Evolutionary conservation across 441 rosid genomes (phyloP), one percentile per base, ranked within the genome.

Genomic region (Capsella rubella): DNA sequence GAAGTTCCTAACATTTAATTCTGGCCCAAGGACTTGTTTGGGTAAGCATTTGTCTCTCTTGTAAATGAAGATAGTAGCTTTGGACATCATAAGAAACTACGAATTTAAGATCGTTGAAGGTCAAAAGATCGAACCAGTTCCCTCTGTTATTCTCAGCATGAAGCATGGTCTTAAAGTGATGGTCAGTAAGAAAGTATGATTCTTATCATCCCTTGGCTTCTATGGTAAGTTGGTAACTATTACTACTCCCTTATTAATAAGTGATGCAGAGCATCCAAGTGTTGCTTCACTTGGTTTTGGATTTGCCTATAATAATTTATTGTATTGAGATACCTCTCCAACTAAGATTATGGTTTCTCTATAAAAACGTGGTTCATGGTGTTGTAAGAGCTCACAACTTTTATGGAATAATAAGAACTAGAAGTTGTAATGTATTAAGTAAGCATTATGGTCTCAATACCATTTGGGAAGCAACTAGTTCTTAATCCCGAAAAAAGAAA

Each of bases 81-180:
- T 46, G 8, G 25, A 15, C 39, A 54, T 73, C 64, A 73, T 64
- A 55, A 21, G 14, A 27, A 73, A 55, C 25, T 64, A 73, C 16
- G 42, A 73, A 3, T 55, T 73, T 18, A 58, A 56, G 43, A 49
- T 65, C 16, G 21, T 40, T 10, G 51, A 65, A 35, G 52, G 72
- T 65, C 45, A 56, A 25, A 56, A 56, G 40, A 59, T 59, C 39
- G 31, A 59, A 49, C 50, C 67, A 35, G 4, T 59, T 10, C 74
- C 42, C 49, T 70, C 66, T 1, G 4, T 27, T 49, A 4, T n/a
- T 10, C 67, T 87, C 15, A 15, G 55, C 13, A 69, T 35, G 59
- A 59, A 59, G 31, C 16, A 35, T 47, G 67, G 87, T 49, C 80
- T 82, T 12, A 32, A 37, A 59, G 67, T 37, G 25, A 18, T 8